Conservation (phyloP, 306 rosid species). For the Gastrolobium bilobum region DNA sequence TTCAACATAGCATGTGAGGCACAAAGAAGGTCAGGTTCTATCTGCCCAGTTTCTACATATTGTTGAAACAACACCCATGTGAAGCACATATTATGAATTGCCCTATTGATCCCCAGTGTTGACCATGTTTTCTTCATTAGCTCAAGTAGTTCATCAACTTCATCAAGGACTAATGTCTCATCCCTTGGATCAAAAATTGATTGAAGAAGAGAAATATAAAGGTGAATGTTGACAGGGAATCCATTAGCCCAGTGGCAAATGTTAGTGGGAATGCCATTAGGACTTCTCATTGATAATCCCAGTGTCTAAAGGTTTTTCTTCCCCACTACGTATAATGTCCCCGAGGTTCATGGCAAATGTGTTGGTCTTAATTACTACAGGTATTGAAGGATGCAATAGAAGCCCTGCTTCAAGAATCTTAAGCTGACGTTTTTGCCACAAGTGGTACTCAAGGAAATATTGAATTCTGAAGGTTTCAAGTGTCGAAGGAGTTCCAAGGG, state of each 20-base stretch:
- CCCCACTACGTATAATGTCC: conserved; percentile 60
- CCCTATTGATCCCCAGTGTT: conserved; percentile 73
- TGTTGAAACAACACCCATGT: conserved; percentile 85
- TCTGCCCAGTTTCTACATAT: conserved; percentile 69
- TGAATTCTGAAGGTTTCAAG: conserved; percentile 89
- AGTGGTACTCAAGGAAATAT: conserved; percentile 73
- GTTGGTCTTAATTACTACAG: conserved; percentile 66
- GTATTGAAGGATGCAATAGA: conserved; percentile 77
- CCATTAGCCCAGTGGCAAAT: conserved; percentile 97
- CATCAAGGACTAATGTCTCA: conserved; percentile 83
- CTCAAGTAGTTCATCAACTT: conserved; percentile 88
- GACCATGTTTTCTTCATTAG: conserved; percentile 93
- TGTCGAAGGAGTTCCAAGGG: conserved; percentile 90
- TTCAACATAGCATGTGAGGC: conserved; percentile 79
- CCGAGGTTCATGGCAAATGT: conserved; percentile 67
- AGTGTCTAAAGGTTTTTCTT: conserved; percentile 69
- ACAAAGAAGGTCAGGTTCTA: conserved; percentile 79
- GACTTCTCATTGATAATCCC: conserved; percentile 76
- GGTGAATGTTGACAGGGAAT: conserved; percentile 78
- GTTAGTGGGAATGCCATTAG: conserved; percentile 64
- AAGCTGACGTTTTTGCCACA: conserved; percentile 90
- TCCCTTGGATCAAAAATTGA: conserved; percentile 75
- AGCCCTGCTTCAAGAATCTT: conserved; percentile 84
- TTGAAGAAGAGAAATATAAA: conserved; percentile 76
- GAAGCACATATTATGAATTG: conserved; percentile 75